Conservation (phyloP, 2,329 filamentous ascomycete genomes). For the Aspergillus clavatus region DNA sequence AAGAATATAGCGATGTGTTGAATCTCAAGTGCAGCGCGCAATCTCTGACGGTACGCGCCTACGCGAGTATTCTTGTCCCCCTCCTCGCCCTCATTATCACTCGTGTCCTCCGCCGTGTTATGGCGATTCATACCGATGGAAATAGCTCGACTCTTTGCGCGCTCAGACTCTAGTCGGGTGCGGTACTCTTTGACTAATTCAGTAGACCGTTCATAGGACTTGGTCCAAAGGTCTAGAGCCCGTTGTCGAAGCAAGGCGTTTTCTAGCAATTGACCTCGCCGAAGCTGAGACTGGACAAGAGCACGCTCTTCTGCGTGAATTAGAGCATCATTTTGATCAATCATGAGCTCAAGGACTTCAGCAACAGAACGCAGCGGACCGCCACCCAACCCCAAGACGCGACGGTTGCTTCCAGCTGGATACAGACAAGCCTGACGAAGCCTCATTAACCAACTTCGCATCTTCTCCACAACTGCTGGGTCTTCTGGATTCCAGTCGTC, state of each 20-base stretch:
- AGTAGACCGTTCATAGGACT: slow-evolving; percentile 48
- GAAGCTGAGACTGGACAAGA: slow-evolving; percentile 59
- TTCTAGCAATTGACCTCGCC: slow-evolving; percentile 71
- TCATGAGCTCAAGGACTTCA: slow-evolving; percentile 86
- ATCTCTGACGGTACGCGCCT: slow-evolving; percentile 56
- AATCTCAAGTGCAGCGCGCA: slow-evolving; percentile 71
- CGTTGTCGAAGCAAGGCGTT: slow-evolving; percentile 64
- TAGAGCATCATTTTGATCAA: slow-evolving; percentile 70
- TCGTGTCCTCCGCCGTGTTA: slow-evolving; percentile 12
- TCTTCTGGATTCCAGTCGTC: slow-evolving; percentile 63
- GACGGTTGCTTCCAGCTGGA: slow-evolving; percentile 64
- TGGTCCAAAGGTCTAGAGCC: slow-evolving; percentile 66
- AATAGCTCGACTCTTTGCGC: slow-evolving; percentile 23
- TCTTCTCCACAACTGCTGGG: slow-evolving; percentile 56
- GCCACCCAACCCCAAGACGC: slow-evolving; percentile 57
- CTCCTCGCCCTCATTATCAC: slow-evolving; percentile 36
- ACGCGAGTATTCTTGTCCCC: slow-evolving; percentile 46
- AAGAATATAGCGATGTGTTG: slow-evolving; percentile 82
- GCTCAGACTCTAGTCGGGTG: slow-evolving; percentile 53
- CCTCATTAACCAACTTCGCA: slow-evolving; percentile 73
- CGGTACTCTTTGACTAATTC: slow-evolving; percentile 58
- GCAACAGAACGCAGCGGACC: slow-evolving; percentile 73
- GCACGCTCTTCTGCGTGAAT: slow-evolving; percentile 66
- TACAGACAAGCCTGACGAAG: slow-evolving; percentile 81
- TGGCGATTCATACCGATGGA: slow-evolving; percentile 18